phyloP scores from a whole-genome alignment of 352 stramenopile genomes.

The Pseudoperonospora humuli region DNA sequence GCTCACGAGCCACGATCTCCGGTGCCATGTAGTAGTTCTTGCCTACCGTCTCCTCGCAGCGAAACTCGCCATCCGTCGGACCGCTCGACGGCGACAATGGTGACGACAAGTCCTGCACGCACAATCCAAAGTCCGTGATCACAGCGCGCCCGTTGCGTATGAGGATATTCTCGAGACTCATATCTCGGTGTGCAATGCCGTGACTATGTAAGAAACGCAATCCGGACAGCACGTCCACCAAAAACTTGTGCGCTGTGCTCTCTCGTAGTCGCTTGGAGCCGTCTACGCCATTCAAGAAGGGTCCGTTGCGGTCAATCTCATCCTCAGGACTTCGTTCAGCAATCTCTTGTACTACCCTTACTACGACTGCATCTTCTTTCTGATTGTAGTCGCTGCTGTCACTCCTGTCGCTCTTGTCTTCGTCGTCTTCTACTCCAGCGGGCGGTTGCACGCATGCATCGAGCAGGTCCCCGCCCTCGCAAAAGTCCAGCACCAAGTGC shows the following conservation, averaged over 20 bases:
- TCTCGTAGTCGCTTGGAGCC: slow-evolving; percentile 38
- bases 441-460: slow-evolving; percentile 37
- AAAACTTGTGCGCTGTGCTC: slow-evolving; percentile 37
- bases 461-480: slow-evolving; percentile 61
- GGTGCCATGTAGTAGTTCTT: slow-evolving; percentile 98
- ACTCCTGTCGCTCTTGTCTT: slow-evolving; percentile 3
- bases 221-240: slow-evolving; percentile 62
- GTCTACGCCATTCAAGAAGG: slow-evolving; percentile 15
- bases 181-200: slow-evolving; percentile 88
- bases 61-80: slow-evolving; percentile 20
- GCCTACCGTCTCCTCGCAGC: slow-evolving; percentile 60
- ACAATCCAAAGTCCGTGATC: slow-evolving; percentile 68
- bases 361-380: slow-evolving; percentile 2
- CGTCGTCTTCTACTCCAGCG: background rate
- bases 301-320: background rate
- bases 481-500: slow-evolving; percentile 76
- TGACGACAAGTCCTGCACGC: slow-evolving; percentile 33
- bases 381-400: slow-evolving; percentile 3
- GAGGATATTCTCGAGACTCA: slow-evolving; percentile 97
- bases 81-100: background rate
- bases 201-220: slow-evolving; percentile 56
- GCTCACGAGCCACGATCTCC: slow-evolving; percentile 75
- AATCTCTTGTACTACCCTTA: background rate
- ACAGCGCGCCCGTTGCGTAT: slow-evolving; percentile 54
- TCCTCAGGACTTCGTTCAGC: slow-evolving; percentile 4